phyloP scores from a whole-genome alignment of 441 rosid species.

The Corymbia calophylla region DNA sequence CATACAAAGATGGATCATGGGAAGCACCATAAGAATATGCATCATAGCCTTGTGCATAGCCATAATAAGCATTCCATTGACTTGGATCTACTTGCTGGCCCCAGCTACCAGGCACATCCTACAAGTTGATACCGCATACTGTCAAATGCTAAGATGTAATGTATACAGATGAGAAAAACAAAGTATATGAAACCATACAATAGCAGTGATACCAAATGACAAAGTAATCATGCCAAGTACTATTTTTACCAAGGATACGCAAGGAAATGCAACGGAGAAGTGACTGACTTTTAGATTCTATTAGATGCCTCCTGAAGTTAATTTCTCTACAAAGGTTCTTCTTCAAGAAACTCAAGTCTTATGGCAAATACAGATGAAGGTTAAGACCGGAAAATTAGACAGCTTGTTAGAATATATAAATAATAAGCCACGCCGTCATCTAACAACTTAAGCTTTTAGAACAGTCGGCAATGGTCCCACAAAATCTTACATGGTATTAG shows the following conservation, averaged over 20 bases:
- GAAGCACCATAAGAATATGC: conserved; percentile 73
- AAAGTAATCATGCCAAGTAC: not conserved
- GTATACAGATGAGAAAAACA: not conserved
- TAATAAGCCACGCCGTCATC: too few species aligned
- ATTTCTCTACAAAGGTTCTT: not conserved
- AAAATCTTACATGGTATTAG: too few species aligned
- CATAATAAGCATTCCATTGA: conserved; percentile 89
- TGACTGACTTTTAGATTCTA: not conserved
- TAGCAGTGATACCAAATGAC: not conserved
- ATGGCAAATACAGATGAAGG: not conserved
- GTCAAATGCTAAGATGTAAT: not conserved
- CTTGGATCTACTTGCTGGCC: conserved; percentile 69
- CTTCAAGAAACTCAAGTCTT: not conserved
- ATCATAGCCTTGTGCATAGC: conserved; percentile 94
- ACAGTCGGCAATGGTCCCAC: too few species aligned
- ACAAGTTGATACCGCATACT: not conserved
- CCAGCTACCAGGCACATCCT: conserved; percentile 63
- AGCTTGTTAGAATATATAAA: too few species aligned
- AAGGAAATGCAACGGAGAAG: not conserved
- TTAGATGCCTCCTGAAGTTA: not conserved
- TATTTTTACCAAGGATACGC: not conserved
- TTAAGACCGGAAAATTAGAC: not conserved
- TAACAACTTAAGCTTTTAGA: too few species aligned
- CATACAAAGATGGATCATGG: conserved; percentile 82
- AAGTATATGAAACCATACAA: not conserved